Percentiles rank a stretch among this genome's conserved stretches.
phyloP scores from a whole-genome alignment of 768 basidiomycete species.

The Rhodotorula taiwanensis region DNA sequence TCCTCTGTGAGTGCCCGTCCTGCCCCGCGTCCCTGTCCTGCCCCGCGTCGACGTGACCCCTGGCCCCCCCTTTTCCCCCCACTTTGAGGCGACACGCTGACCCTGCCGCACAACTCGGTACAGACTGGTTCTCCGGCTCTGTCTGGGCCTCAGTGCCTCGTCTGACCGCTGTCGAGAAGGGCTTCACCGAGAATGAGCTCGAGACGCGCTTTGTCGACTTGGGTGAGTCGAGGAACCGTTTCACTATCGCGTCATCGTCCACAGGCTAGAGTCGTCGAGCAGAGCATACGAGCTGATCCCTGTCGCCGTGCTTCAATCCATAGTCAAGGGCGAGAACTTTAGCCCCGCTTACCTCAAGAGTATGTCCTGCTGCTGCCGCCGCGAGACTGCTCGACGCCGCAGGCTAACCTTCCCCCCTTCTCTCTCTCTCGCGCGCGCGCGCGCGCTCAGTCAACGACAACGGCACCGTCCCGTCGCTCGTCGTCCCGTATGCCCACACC shows the following conservation, averaged over 20 bases:
- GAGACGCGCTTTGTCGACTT: conserved; percentile 25
- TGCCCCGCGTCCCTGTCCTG: too few species aligned
- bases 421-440: too few species aligned
- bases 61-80: neutral
- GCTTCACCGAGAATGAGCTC: conserved; percentile 23
- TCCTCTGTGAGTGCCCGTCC: neutral
- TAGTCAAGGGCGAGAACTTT: conserved; percentile 34
- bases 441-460: conserved; percentile 15
- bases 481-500: conserved; percentile 33
- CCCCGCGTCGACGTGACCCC: too few species aligned
- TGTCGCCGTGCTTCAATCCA: neutral
- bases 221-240: too few species aligned
- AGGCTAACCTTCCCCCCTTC: too few species aligned
- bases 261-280: too few species aligned
- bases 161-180: conserved; percentile 28
- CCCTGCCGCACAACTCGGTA: neutral
- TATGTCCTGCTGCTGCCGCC: neutral
- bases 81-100: neutral
- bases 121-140: conserved; percentile 14
- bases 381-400: too few species aligned
- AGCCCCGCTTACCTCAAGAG: conserved; percentile 25
- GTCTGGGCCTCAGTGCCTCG: conserved; percentile 23
- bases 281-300: too few species aligned
- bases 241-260: neutral
- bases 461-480: conserved; percentile 26